These are phyloP conservation scores for Daldinia grandis DNA, from an alignment of 495 filamentous ascomycete genomes.

Conservation along the genomic window DNA sequence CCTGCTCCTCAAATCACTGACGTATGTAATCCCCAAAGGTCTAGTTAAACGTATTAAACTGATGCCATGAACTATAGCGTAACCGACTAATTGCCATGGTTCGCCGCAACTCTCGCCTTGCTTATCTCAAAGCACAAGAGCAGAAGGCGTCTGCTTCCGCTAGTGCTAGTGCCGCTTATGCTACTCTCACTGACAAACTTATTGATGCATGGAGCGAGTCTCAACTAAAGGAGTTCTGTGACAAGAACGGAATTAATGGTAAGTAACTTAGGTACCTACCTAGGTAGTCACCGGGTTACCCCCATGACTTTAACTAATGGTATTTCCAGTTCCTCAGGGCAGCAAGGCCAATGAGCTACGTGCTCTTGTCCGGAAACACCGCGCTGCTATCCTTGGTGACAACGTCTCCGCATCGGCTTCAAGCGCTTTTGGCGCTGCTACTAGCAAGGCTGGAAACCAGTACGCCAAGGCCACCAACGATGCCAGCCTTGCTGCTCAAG, in stretches of 20 bases:
- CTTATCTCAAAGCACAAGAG: conserved; percentile 70
- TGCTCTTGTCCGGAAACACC: conserved; percentile 90
- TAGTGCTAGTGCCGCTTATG: conserved; percentile 72
- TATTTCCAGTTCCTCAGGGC: conserved; percentile 85
- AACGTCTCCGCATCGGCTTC: conserved; percentile 68
- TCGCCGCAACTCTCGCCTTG: conserved; percentile 87
- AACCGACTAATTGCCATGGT: conserved; percentile 89
- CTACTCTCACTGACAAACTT: conserved; percentile 78
- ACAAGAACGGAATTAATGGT: conserved; percentile 79
- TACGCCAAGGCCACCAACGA: conserved; percentile 79
- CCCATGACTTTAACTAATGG: conserved; percentile 52
- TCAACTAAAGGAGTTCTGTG: conserved; percentile 89
- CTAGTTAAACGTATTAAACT: background rate
- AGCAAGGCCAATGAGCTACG: conserved; percentile 87
- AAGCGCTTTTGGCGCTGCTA: conserved; percentile 79
- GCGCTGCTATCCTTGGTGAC: conserved; percentile 74
- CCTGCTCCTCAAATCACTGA: conserved; percentile 85
- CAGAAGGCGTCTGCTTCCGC: conserved; percentile 67
- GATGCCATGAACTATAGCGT: conserved; percentile 53
- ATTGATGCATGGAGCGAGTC: conserved; percentile 91
- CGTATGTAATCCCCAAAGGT: conserved; percentile 35
- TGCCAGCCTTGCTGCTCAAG: conserved; percentile 67
- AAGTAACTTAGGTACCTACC: conserved; percentile 7
- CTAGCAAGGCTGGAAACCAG: conserved; percentile 80
- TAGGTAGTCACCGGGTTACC: background rate